A percentile compares a stretch with the other conserved stretches of the same genome.
phyloP scores from a whole-genome alignment of 179 eudicot species.

The Beta corolliflora region DNA sequence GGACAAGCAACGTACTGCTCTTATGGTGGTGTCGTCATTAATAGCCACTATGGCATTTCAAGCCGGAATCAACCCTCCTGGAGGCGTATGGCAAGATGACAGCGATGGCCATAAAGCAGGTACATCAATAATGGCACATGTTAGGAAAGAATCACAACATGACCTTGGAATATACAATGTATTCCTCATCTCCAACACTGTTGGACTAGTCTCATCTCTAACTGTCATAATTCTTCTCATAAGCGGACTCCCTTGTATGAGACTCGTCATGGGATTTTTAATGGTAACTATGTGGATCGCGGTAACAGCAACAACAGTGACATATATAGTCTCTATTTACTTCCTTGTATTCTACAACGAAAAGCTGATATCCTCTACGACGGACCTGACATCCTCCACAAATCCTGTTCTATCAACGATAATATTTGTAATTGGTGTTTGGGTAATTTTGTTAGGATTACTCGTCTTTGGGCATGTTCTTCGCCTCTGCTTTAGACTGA shows the following conservation, averaged over 20 bases:
- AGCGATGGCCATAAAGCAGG: conserved; percentile 18
- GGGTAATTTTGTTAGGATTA: conserved; percentile 2
- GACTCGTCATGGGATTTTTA: conserved; percentile 3
- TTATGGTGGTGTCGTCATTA: conserved; percentile 35
- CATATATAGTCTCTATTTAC: conserved; percentile 17
- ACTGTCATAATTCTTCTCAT: conserved; percentile 24
- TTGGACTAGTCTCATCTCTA: conserved; percentile 18
- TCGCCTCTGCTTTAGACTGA: background rate
- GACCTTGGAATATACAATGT: background rate
- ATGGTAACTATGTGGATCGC: conserved; percentile 28
- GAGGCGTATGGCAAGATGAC: conserved; percentile 29
- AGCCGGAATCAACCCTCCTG: conserved; percentile 33
- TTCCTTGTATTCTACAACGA: conserved; percentile 15
- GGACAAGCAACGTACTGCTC: conserved; percentile 17
- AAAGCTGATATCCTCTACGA: background rate
- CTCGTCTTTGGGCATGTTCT: conserved; percentile 10
- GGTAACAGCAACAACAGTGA: conserved; percentile 22
- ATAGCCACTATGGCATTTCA: conserved; percentile 38
- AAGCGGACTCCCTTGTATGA: conserved; percentile 14
- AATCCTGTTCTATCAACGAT: background rate
- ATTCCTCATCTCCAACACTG: background rate
- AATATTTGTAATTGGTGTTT: background rate
- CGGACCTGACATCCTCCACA: background rate
- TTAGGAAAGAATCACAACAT: background rate
- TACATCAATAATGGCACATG: background rate